Evolutionary conservation across 345 rosid genomes (phyloP).

Genomic region (Erucastrum elatum): DNA sequence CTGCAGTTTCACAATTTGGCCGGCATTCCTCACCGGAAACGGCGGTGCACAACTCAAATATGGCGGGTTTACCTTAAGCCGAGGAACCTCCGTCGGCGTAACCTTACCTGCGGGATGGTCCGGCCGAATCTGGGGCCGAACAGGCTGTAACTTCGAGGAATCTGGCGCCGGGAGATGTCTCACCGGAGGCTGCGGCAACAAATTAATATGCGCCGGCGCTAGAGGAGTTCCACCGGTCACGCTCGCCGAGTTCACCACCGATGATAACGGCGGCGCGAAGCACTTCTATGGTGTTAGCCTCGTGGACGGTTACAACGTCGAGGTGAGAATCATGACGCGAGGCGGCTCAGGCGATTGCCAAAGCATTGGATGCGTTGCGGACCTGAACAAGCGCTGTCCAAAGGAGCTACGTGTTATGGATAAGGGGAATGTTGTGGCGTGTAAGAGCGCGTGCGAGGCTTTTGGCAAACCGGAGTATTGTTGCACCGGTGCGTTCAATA

Average conservation of each 20-base stretch:
- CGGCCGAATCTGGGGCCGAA: constrained; percentile 82
- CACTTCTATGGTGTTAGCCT: constrained; percentile 92
- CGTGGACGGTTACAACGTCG: constrained; percentile 88
- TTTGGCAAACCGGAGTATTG: constrained; percentile 71
- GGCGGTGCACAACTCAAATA: constrained; percentile 51
- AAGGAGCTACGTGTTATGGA: constrained; percentile 50
- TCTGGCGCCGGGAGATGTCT: constrained; percentile 58
- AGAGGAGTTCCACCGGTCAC: constrained; percentile 73
- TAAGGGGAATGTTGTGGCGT: constrained; percentile 56
- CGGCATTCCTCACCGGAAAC: constrained; percentile 63
- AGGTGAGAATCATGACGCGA: constrained; percentile 51
- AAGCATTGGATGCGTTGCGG: constrained; percentile 70
- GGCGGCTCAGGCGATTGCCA: constrained; percentile 72
- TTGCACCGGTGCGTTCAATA: constrained; percentile 63
- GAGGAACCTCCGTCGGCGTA: constrained; percentile 50
- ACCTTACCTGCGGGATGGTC: constrained; percentile 75
- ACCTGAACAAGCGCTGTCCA: constrained; percentile 70
- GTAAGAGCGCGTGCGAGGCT: constrained; percentile 84
- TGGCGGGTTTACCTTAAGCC: constrained; percentile 57
- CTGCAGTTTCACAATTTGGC: constrained; percentile 58
- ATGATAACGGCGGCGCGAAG: constrained; percentile 1
- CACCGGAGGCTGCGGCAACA: constrained; percentile 80
- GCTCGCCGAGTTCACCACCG: constrained; percentile 73
- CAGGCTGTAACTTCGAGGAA: constrained; percentile 63
- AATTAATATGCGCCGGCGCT: constrained; percentile 55